A percentile compares a stretch with the other conserved stretches of the same genome.
Conservation (phyloP, 2,329 filamentous ascomycete genomes). For the Paecilomyces sp. region DNA sequence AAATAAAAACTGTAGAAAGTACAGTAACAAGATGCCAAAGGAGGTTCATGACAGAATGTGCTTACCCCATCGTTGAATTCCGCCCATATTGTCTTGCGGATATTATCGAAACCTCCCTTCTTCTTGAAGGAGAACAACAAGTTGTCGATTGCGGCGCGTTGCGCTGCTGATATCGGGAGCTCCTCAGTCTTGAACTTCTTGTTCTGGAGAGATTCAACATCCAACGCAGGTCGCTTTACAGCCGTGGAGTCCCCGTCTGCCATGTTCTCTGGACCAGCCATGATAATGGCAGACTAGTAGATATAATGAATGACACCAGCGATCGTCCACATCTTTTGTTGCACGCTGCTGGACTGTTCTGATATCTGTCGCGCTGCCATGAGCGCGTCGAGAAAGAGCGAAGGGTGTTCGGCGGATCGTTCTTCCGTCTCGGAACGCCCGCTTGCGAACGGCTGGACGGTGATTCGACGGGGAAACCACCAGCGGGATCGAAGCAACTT, state of each 20-base stretch:
- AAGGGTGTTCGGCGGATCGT: slow-evolving; percentile 5
- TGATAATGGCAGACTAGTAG: slow-evolving; percentile 18
- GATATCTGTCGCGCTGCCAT: slow-evolving; percentile 1
- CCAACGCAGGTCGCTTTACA: slow-evolving; percentile 21
- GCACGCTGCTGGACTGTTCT: background rate
- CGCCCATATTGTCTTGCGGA: slow-evolving; percentile 55
- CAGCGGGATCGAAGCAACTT: background rate
- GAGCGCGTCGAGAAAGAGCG: background rate
- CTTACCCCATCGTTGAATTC: slow-evolving; percentile 49
- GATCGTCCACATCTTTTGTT: background rate
- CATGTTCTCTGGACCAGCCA: slow-evolving; percentile 26
- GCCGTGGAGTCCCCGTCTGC: slow-evolving; percentile 18
- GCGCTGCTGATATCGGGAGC: slow-evolving; percentile 51
- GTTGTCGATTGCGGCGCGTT: slow-evolving; percentile 53
- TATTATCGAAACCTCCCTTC: slow-evolving; percentile 57
- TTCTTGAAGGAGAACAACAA: slow-evolving; percentile 59
- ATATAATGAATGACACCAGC: background rate
- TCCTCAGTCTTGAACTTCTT: slow-evolving; percentile 55
- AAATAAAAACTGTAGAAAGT: background rate
- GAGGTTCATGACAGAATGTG: slow-evolving; percentile 1
- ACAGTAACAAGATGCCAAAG: background rate
- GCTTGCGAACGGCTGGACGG: slow-evolving; percentile 25
- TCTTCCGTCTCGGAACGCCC: slow-evolving; percentile 5
- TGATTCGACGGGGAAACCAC: slow-evolving; percentile 22
- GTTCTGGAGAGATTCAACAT: slow-evolving; percentile 27